Evolutionary conservation across 148 eudicot species (phyloP).

Genomic region (Gaultheria prostrata): DNA sequence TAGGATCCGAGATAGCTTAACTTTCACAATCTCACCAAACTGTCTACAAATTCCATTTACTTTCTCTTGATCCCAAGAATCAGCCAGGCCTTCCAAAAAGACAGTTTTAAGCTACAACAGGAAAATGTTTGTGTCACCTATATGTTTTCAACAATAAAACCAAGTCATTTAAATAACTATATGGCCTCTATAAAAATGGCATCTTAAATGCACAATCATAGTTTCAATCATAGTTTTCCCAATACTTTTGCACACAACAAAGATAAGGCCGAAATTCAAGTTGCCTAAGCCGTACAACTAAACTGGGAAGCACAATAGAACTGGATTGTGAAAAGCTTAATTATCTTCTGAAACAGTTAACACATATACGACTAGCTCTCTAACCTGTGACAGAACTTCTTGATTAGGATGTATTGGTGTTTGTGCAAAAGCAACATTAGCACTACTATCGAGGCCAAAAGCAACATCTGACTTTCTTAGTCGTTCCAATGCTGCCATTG

Average conservation of each 20-base stretch:
- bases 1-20: constrained; percentile 15
- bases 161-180: neutral
- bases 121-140: neutral
- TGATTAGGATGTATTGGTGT: constrained; percentile 21
- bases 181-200: neutral
- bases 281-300: constrained; percentile 5
- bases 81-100: constrained; percentile 25
- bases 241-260: neutral
- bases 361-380: neutral
- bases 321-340: neutral
- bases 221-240: constrained; percentile 10
- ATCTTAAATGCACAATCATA: constrained; percentile 1
- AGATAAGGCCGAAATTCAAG: neutral
- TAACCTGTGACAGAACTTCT: constrained; percentile 26
- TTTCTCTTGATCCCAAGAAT: constrained; percentile 27
- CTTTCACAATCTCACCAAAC: constrained; percentile 21
- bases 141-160: neutral
- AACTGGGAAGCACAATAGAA: neutral
- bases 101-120: constrained; percentile 25
- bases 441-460: constrained; percentile 31
- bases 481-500: constrained; percentile 28
- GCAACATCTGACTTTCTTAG: constrained; percentile 28
- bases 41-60: constrained; percentile 23
- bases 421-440: constrained; percentile 28
- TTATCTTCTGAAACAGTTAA: neutral